Evolutionary conservation across 345 rosid genomes (phyloP), one percentile per base, ranked within the genome.

Genomic region (Salix koriyanagi): DNA sequence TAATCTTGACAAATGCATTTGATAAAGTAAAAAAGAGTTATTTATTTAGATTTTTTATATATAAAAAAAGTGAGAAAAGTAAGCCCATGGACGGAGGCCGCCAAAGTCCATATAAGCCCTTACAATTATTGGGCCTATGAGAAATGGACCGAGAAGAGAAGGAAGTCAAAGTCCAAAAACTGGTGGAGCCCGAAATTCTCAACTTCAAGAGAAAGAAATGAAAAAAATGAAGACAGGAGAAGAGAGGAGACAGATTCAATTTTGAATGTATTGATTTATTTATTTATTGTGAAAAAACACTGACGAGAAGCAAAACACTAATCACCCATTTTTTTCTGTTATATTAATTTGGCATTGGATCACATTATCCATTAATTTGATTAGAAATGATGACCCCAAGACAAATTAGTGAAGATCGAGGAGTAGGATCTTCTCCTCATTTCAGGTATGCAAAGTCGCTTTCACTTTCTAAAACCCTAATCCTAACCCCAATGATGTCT

Each of bases 401-500:
- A 83, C 91, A 79, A 87, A 80, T 79, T 76, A 80, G 91, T 67
- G 97, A 92, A 56, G 97, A 89, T 88, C 89, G 97, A 79, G 95
- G 89, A 77, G 52, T 13, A 46, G 52, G 52, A 46, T 46, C 52
- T 46, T 92, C 97, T 76, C 50, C 92, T 72, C 86, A 91, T 74
- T 87, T 84, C 87, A 86, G 95, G 98, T 92, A 77, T 28, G 44
- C 58, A 18, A 64, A 15, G 18, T 26, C 7, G 1, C 68, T 34
- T 14, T 36, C 73, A 18, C 46, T 41, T 12, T 41, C 46, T 10
- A 41, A 65, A 72, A 75, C 74, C 77, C 80, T 44, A 72, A 75
- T 71, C 77, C 80, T 44, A 80, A 72, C 88, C 82, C 78, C 67
- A 76, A 52, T 44, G 18, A 14, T 46, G 52, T 42, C 5, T 78